Percentiles rank a stretch among this genome's conserved stretches.
phyloP scores from a whole-genome alignment of 2,329 filamentous ascomycete species.

The Trichophyton equinum region DNA sequence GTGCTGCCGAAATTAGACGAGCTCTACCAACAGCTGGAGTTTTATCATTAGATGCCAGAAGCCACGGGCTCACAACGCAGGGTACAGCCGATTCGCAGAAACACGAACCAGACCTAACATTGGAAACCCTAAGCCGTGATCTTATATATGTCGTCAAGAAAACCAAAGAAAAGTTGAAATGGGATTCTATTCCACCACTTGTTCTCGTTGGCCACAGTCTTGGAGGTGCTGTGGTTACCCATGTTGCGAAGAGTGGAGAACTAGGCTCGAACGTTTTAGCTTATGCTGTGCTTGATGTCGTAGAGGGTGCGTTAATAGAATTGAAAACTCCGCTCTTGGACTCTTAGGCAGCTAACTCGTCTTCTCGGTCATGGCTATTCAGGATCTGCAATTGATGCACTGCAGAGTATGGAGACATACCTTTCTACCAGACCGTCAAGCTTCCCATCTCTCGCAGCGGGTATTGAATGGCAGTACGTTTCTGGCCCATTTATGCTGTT shows the following conservation, averaged over 20 bases:
- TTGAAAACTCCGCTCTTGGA: neutral
- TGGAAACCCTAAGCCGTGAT: slow-evolving; percentile 62
- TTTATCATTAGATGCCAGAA: slow-evolving; percentile 72
- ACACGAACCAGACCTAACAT: slow-evolving; percentile 50
- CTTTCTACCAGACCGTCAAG: slow-evolving; percentile 65
- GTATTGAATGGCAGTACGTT: slow-evolving; percentile 75
- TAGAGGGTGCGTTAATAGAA: slow-evolving; percentile 47
- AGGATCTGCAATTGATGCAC: slow-evolving; percentile 83
- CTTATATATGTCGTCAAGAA: slow-evolving; percentile 56
- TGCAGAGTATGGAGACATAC: slow-evolving; percentile 89
- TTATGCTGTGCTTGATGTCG: slow-evolving; percentile 85
- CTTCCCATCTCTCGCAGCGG: slow-evolving; percentile 65
- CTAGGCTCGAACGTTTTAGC: slow-evolving; percentile 61
- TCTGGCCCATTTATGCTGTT: neutral
- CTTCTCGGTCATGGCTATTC: neutral
- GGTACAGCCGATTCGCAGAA: slow-evolving; percentile 14
- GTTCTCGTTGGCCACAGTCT: slow-evolving; percentile 85
- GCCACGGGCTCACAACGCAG: slow-evolving; percentile 58
- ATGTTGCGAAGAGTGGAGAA: slow-evolving; percentile 57
- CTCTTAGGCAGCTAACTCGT: neutral
- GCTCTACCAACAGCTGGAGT: slow-evolving; percentile 68
- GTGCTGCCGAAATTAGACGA: slow-evolving; percentile 64
- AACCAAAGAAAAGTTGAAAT: slow-evolving; percentile 56
- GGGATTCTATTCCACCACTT: slow-evolving; percentile 59
- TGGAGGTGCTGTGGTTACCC: slow-evolving; percentile 79